Conservation (phyloP, 1,284 basidiomycete species). For the Leccinum subatratum region DNA sequence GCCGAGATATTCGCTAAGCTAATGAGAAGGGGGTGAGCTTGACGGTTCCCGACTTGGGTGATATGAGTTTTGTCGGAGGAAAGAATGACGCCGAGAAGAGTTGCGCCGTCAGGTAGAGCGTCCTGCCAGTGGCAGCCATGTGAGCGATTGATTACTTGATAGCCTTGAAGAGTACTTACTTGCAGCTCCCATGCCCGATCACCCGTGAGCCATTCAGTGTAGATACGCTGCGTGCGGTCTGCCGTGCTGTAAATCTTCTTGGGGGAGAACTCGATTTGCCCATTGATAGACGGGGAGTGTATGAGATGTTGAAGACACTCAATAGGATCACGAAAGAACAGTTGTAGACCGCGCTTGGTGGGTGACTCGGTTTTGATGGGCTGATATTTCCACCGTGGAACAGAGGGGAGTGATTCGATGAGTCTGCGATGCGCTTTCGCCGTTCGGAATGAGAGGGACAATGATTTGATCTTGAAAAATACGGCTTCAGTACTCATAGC, state of each 20-base stretch:
- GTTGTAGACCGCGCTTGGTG: background rate
- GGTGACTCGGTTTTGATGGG: background rate
- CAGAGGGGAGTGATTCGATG: background rate
- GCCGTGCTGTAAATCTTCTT: background rate
- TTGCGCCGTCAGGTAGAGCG: background rate
- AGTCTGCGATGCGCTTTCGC: background rate
- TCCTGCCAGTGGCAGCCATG: background rate
- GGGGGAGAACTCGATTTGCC: background rate
- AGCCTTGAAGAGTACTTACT: background rate
- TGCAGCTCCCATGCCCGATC: conserved; percentile 3
- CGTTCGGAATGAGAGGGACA: background rate
- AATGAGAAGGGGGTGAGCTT: background rate
- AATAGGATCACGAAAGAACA: background rate
- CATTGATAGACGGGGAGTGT: background rate
- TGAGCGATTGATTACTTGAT: background rate
- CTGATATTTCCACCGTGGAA: background rate
- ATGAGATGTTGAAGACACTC: conserved; percentile 2
- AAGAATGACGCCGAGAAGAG: background rate
- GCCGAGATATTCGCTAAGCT: background rate
- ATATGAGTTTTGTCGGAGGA: conserved; percentile 1
- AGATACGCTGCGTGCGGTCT: background rate
- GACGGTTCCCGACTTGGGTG: background rate
- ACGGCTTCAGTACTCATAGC: background rate
- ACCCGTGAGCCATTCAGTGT: conserved; percentile 1
- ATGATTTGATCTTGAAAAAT: background rate